Conservation (phyloP, 2,329 filamentous ascomycete species). For the Sclerotinia nivalis region DNA sequence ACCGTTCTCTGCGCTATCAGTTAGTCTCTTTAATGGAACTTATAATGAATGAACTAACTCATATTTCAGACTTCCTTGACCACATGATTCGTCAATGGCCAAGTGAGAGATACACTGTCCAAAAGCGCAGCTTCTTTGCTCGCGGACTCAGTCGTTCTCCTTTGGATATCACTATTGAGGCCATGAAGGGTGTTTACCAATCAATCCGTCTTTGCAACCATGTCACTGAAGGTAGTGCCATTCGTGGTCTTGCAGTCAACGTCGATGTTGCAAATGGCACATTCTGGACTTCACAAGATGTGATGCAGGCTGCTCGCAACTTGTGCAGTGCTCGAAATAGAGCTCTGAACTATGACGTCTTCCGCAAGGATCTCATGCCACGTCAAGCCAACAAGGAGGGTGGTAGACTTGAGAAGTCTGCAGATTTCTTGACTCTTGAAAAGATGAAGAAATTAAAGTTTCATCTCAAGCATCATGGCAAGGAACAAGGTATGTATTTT, state of each 20-base stretch:
- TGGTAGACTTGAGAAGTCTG: conserved; percentile 42
- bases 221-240: conserved; percentile 42
- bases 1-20: conserved; percentile 76
- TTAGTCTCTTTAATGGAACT: conserved; percentile 42
- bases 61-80: conserved; percentile 70
- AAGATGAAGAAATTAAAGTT: conserved; percentile 59
- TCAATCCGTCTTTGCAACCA: conserved; percentile 73
- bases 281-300: conserved; percentile 66
- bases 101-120: conserved; percentile 62
- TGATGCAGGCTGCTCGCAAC: conserved; percentile 43
- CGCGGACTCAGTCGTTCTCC: conserved; percentile 39
- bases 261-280: conserved; percentile 89
- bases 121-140: conserved; percentile 82
- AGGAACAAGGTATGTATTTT: conserved; percentile 41
- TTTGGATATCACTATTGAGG: conserved; percentile 69
- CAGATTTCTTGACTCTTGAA: conserved; percentile 56
- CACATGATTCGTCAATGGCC: conserved; percentile 84
- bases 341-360: conserved; percentile 30
- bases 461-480: conserved; percentile 54
- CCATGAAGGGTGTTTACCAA: conserved; percentile 86
- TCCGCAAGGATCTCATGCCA: conserved; percentile 34
- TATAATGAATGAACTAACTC: conserved; percentile 14
- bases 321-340: conserved; percentile 36
- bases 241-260: conserved; percentile 70
- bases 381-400: conserved; percentile 16